phyloP scores from a whole-genome alignment of 1,139 yeast genomes.

The Diutina sp. region DNA sequence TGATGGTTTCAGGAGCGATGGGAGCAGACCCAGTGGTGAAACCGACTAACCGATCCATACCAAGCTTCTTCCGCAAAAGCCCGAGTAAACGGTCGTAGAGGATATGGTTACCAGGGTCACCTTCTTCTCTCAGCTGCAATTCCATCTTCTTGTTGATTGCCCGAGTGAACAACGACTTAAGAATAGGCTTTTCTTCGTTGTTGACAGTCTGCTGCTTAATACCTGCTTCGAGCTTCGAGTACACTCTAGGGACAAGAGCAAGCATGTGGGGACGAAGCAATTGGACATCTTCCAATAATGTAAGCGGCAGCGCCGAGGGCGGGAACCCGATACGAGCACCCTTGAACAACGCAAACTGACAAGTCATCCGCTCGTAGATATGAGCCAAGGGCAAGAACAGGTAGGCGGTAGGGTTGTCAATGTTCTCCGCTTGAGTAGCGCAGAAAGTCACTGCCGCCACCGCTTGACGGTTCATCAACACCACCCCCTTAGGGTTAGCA shows the following conservation, averaged over 20 bases:
- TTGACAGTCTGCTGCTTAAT: conserved; percentile 10
- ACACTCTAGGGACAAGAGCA: conserved; percentile 14
- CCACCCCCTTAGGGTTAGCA: conserved; percentile 25
- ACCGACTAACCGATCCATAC: conserved; percentile 17
- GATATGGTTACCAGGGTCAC: conserved; percentile 16
- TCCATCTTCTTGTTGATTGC: conserved; percentile 21
- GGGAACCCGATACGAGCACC: conserved; percentile 31
- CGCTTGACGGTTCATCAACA: conserved; percentile 17
- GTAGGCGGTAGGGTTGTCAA: conserved; percentile 4
- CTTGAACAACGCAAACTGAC: conserved; percentile 14
- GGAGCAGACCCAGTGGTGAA: conserved; percentile 32
- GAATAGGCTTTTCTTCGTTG: conserved; percentile 15
- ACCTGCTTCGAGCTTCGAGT: conserved; percentile 13
- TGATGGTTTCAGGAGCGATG: conserved; percentile 26
- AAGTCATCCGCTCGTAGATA: conserved; percentile 18
- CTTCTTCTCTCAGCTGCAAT: conserved; percentile 17
- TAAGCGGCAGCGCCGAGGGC: conserved; percentile 28
- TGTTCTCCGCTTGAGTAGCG: conserved; percentile 6
- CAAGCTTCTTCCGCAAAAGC: conserved; percentile 21
- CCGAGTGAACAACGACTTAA: conserved; percentile 13
- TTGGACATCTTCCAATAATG: conserved; percentile 26
- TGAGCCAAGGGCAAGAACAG: conserved; percentile 8
- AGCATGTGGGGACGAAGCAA: conserved; percentile 17
- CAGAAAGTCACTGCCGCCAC: conserved; percentile 14
- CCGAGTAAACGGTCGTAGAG: conserved; percentile 18